Evolutionary conservation across 352 stramenopile species (phyloP).

Genomic region (Phytophthora europaea): DNA sequence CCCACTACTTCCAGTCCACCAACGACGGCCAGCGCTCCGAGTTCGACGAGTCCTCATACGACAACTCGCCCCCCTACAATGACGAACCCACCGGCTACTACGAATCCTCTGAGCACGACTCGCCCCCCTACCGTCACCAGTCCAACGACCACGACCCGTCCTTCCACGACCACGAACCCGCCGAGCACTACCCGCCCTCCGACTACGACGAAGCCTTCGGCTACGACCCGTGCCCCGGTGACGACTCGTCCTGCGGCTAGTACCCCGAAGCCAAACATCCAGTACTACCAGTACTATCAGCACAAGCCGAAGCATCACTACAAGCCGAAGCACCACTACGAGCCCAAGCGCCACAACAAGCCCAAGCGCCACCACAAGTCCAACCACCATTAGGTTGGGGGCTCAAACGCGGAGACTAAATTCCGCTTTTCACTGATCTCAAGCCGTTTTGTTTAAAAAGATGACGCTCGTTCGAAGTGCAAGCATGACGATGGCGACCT

Average conservation of each 20-base stretch:
- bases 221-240: not conserved
- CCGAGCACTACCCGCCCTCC: not conserved
- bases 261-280: conserved; percentile 1
- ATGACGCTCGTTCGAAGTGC: not conserved
- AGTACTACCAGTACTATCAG: conserved; percentile 10
- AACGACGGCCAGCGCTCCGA: not conserved
- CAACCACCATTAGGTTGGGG: not conserved
- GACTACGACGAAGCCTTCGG: not conserved
- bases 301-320: conserved; percentile 4
- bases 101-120: not conserved
- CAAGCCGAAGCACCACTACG: conserved; percentile 7
- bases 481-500: not conserved
- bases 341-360: conserved; percentile 1
- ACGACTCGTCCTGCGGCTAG: not conserved
- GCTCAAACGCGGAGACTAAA: not conserved
- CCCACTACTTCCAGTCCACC: conserved; percentile 37
- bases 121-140: not conserved
- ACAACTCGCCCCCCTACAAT: not conserved
- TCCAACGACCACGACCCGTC: not conserved
- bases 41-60: not conserved
- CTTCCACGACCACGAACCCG: not conserved
- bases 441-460: not conserved
- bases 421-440: not conserved
- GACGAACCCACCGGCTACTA: not conserved
- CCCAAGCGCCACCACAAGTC: not conserved